Percentiles rank a stretch among this genome's conserved stretches.
Conservation (phyloP, 345 rosid species). For the Cardamine resedifolia region DNA sequence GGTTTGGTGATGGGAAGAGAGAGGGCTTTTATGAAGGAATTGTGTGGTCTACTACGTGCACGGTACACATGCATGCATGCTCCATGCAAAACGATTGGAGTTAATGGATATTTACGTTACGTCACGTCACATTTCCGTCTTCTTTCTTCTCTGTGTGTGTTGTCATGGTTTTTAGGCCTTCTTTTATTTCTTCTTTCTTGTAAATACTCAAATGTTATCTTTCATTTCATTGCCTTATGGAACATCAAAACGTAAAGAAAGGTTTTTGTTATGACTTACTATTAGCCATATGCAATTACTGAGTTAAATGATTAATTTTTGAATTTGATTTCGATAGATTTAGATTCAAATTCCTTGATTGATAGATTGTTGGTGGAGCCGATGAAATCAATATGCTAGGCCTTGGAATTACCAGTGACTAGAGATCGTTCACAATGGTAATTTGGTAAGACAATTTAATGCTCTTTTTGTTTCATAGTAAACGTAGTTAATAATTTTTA, state of each 20-base stretch:
- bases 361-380: background rate
- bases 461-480: background rate
- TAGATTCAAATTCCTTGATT: background rate
- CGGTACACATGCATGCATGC: conserved; percentile 28
- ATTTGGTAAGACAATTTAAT: background rate
- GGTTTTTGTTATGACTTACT: background rate
- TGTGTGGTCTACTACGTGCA: conserved; percentile 34
- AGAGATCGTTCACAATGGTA: background rate
- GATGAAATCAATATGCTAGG: background rate
- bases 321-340: background rate
- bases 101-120: conserved; percentile 20
- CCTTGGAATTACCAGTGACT: background rate
- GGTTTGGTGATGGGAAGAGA: conserved; percentile 24
- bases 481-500: background rate
- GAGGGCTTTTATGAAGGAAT: conserved; percentile 29
- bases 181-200: conserved; percentile 17
- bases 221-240: background rate
- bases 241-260: background rate
- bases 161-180: conserved; percentile 33
- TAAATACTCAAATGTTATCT: background rate
- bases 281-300: conserved; percentile 4
- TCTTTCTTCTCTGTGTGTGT: background rate
- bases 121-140: conserved; percentile 27
- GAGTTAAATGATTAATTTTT: background rate
- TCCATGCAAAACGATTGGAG: conserved; percentile 36